Base-by-base conservation (phyloP, 2,329 filamentous ascomycete genomes). In the Aspergillus sp. region DNA sequence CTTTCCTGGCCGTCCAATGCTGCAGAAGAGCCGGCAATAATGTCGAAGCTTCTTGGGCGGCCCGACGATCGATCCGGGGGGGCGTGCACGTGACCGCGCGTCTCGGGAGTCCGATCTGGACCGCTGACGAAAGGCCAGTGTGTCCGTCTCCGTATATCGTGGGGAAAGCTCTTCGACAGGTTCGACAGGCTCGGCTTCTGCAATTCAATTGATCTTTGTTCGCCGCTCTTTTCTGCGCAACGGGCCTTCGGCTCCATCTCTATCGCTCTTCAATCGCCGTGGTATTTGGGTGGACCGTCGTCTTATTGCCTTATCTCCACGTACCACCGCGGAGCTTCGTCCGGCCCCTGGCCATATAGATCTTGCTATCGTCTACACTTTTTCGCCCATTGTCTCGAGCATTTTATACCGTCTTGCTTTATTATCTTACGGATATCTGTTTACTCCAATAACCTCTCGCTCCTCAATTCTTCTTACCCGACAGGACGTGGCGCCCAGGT, bases 141-240 rank as follows among this genome's bases (percentile, higher is more conserved):
- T 65, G 55, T 65, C 58, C 59, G 44, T 59, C 58, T 58, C 59
- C 49, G 47, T 46, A 44, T 54, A 48, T 40, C 52, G 51, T 37
- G 52, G 52, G 44, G 43, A 54, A 54, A 48, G 51, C 51, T 53
- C 17, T 46, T 53, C 43, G 31, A 19, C 41, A 31, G 25, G 33
- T 43, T 48, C 39, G n/a, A 52, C 48, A 73, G 67, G 62, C 64
- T 80, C 57, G 71, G 77, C 55, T 77, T 85, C 62, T 74, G 77
- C 61, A 82, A 85, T 64, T 77, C 77, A 31, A 64, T 86, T 58
- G 78, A 83, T 61, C 69, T 84, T 59, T 80, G 79, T 47, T 79
- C 19, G 80, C 79, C 17, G 74, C 79, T 51, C 73, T 80, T 44
- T 74, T 76, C 55, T 69, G 84, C 59, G 77, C 79, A 37, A 79